Base-by-base conservation (phyloP, 208 protist species). In the Zelonia costaricensis region DNA sequence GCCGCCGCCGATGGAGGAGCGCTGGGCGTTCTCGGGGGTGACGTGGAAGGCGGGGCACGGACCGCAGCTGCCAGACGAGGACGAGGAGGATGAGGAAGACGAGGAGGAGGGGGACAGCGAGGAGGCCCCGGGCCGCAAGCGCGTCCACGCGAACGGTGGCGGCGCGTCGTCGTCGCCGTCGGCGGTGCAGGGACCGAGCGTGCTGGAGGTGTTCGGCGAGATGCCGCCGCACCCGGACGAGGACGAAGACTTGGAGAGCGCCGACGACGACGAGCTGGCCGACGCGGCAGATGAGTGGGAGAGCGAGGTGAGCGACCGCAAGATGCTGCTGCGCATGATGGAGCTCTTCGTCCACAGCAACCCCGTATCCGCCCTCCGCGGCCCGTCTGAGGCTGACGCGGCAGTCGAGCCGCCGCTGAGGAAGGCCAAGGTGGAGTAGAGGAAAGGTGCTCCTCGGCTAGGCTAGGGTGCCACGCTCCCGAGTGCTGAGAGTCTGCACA, bases 41-140 rank as follows among this genome's bases (percentile, higher is more conserved):
- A 90, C 84, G 18, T 93, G 87, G 84, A 86, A 86, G 54, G 68
- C 65, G 0, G 84, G 82, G 8, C 74, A 91, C 67, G 84, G 87
- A 0, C 87, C 87, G 0, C 72, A 73, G 28, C 47, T 72, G 15
- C 60, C 64, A 0, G 52, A 74, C 30, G 68, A 71, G 15, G 43
- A 66, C 27, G 43, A 63, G 22, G 61, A 81, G 39, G 61, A 66
- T 0, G 64, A 63, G 23, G 74, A 53, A 12, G 59, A 52, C 0
- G 62, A 63, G 9, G 35, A 55, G 27, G 35, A 30, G 27, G 23
- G 33, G n/a, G 43, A 40, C 5, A 47, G 12, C 2, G 45, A 52
- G 5, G 64, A 57, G 8, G 69, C 66, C 5, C 47, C 56, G 2
- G 57, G 49, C 53, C 60, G 51, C 23, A 69, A 76, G 76, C 76